Conservation (phyloP, 768 basidiomycete genomes). For the Chalciporus chontae region DNA sequence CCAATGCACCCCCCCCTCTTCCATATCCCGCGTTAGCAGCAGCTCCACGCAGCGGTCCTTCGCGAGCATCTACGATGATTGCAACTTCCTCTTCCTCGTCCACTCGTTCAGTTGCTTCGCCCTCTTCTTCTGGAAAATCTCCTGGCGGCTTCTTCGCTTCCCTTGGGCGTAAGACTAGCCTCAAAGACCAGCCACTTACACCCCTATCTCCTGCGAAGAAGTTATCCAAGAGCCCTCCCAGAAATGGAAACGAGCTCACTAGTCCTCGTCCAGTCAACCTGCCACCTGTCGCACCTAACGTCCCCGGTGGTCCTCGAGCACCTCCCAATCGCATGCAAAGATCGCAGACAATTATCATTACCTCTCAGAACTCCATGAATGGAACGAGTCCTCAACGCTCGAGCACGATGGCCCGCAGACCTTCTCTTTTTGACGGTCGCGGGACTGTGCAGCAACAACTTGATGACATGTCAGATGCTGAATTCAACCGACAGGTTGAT, state of each 20-base stretch:
- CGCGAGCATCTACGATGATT: conserved; percentile 31
- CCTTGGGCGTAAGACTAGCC: conserved; percentile 67
- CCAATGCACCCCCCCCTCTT: conserved; percentile 56
- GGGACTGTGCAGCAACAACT: conserved; percentile 8
- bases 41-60: conserved; percentile 24
- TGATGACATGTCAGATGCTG: conserved; percentile 28
- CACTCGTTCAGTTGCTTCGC: conserved; percentile 42
- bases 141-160: conserved; percentile 70
- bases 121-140: conserved; percentile 39
- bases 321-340: conserved; percentile 58
- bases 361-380: conserved; percentile 24
- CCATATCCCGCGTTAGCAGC: conserved; percentile 73
- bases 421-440: conserved; percentile 29
- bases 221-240: conserved; percentile 37
- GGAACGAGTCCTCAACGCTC: conserved; percentile 26
- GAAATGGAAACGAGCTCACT: conserved; percentile 21
- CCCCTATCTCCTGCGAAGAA: conserved; percentile 34
- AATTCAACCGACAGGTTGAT: conserved; percentile 67
- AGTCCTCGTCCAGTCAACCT: conserved; percentile 32
- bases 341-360: conserved; percentile 62
- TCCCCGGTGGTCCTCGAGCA: conserved; percentile 75
- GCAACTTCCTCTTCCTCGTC: conserved; percentile 46
- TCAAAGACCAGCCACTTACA: conserved; percentile 34
- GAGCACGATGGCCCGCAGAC: conserved; percentile 27
- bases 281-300: conserved; percentile 40